phyloP scores from a whole-genome alignment of 2,329 filamentous ascomycete genomes.

The Corinectria fuckeliana region DNA sequence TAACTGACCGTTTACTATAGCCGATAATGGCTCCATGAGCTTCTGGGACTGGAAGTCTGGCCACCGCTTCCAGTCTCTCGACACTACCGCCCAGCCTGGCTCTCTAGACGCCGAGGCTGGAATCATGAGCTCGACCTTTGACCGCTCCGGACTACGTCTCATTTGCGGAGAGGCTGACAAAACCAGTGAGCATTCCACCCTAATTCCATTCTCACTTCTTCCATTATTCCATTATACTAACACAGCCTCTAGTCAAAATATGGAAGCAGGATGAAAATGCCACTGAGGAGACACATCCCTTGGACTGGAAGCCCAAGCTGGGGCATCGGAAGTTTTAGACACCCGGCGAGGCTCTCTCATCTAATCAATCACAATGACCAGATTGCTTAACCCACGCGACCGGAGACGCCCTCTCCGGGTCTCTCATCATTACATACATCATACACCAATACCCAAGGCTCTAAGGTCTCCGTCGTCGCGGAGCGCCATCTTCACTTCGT shows the following conservation, averaged over 20 bases:
- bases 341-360: slow-evolving; percentile 6
- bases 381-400: slow-evolving; percentile 1
- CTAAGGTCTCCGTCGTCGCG: slow-evolving; percentile 88
- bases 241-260: slow-evolving; percentile 72
- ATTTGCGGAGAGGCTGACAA: slow-evolving; percentile 98
- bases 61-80: slow-evolving; percentile 85
- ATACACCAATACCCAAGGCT: slow-evolving; percentile 69
- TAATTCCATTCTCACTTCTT: background rate
- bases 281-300: slow-evolving; percentile 87
- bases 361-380: slow-evolving; percentile 16
- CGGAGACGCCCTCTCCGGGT: slow-evolving; percentile 4
- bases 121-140: slow-evolving; percentile 93
- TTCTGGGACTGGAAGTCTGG: slow-evolving; percentile 99
- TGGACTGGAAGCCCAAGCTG: slow-evolving; percentile 89
- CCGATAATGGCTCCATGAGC: slow-evolving; percentile 92
- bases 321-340: slow-evolving; percentile 75
- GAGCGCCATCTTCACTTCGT: slow-evolving; percentile 88
- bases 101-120: slow-evolving; percentile 93
- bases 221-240: slow-evolving; percentile 31
- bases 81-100: slow-evolving; percentile 92
- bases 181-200: slow-evolving; percentile 65
- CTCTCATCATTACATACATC: slow-evolving; percentile 37
- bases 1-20: slow-evolving; percentile 33
- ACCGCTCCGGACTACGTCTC: slow-evolving; percentile 84
- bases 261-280: slow-evolving; percentile 95